Base-by-base conservation (phyloP, 495 filamentous ascomycete genomes). In the Penicillium parvum region DNA sequence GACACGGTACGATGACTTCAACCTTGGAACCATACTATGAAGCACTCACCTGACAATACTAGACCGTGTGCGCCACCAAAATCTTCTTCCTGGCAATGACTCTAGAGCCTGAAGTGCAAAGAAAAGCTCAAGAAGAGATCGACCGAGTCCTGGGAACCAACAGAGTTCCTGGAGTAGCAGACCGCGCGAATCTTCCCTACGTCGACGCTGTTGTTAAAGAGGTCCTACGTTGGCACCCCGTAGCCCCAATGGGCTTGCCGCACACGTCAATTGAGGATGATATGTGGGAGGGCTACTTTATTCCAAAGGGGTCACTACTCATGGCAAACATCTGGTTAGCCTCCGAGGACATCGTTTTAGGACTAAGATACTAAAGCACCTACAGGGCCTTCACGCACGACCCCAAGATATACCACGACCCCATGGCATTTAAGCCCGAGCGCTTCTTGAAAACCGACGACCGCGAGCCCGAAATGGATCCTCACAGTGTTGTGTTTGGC, bases 261-360 rank as follows among this genome's bases (percentile, higher is more conserved):
- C 83, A 87, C 45, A 60, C 63, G 5, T 68, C 71, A 2, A 55
- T 58, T 10, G 57, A 72, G 8, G 81, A 83, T 44, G 76, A 83
- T 39, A 54, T 49, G 2, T 67, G 51, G 17, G 43, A 50, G 1
- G 64, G 59, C 1, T 71, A 71, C 27, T 37, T 42, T n/a, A 72
- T 78, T 10, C 74, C 74, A 0, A 74, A 76, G 39, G 71, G 65
- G 0, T 64, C 75, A 5, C 54, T 53, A 3, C 50, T 77, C 5
- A 53, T 77, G 32, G 53, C 65, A 18, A 75, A 73, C 37, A 60
- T 69, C 25, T 77, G 73, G 72, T 60, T 15, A 40, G 35, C 32
- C 15, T 15, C 9, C 9, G 3, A 15, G n/a, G 5, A 20, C 16
- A 16, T 14, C 4, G 12, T 10, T 28, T 27, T 4, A 15, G 22